phyloP scores from a whole-genome alignment of 768 basidiomycete species.

The Floccularia luteovirens region DNA sequence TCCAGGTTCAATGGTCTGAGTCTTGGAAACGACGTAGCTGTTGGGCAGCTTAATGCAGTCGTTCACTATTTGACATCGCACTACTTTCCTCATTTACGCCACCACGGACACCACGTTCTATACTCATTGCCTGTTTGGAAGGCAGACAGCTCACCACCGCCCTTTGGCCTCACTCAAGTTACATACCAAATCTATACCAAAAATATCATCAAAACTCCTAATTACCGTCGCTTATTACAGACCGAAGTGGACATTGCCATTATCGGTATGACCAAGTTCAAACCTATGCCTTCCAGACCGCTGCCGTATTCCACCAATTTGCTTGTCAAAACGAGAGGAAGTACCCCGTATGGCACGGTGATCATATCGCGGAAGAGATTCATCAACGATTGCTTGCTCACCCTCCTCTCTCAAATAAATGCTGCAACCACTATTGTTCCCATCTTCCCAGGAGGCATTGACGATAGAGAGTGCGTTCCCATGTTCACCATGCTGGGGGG shows the following conservation, averaged over 20 bases:
- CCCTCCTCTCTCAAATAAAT: conserved; percentile 7
- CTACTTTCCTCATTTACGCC: conserved; percentile 6
- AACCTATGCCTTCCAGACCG: conserved; percentile 4
- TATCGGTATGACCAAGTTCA: conserved; percentile 2
- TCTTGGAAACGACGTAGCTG: conserved; percentile 6
- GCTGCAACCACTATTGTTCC: conserved; percentile 3
- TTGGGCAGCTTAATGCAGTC: conserved; percentile 3
- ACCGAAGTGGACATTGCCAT: neutral
- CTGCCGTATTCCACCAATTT: conserved; percentile 5
- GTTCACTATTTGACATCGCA: conserved; percentile 7
- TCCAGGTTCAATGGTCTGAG: conserved; percentile 7
- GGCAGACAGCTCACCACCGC: conserved; percentile 3
- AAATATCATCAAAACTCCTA: neutral
- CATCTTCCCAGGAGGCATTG: conserved; percentile 2
- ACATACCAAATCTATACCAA: conserved; percentile 5
- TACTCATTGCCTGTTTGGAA: conserved; percentile 9
- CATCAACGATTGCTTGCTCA: conserved; percentile 9
- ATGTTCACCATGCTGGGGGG: conserved; percentile 7
- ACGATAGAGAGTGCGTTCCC: conserved; percentile 7
- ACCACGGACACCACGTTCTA: conserved; percentile 7
- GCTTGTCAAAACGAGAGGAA: neutral
- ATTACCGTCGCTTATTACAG: conserved; percentile 1
- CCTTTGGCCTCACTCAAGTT: conserved; percentile 3
- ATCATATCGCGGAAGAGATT: conserved; percentile 8
- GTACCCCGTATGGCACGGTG: conserved; percentile 7